Evolutionary conservation across 306 rosid species (phyloP).

Genomic region (Sphenostylis stenocarpa): DNA sequence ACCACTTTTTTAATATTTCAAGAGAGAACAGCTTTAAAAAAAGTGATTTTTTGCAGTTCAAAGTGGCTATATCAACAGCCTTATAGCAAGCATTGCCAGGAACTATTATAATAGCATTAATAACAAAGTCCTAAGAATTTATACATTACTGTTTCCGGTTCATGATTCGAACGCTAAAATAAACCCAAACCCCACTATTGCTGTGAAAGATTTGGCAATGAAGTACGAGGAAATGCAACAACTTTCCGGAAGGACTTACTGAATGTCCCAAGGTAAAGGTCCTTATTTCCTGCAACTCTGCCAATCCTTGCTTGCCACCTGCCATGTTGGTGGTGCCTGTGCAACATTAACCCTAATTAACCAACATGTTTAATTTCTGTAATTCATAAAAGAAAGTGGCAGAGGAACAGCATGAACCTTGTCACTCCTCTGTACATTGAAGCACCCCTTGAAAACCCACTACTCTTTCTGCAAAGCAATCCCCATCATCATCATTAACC

Average conservation of each 20-base stretch:
- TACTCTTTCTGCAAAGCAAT: slow-evolving; percentile 73
- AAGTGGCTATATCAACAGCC: slow-evolving; percentile 43
- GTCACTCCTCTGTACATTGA: slow-evolving; percentile 95
- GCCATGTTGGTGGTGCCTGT: slow-evolving; percentile 94
- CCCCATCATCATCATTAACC: slow-evolving; percentile 2
- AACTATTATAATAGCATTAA: slow-evolving; percentile 19
- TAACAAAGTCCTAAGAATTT: slow-evolving; percentile 7
- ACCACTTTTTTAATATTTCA: not conserved
- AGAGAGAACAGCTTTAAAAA: slow-evolving; percentile 46
- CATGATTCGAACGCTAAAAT: not conserved
- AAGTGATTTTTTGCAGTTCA: slow-evolving; percentile 34
- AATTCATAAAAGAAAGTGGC: not conserved
- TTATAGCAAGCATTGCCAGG: slow-evolving; percentile 37
- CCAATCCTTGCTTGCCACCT: slow-evolving; percentile 99
- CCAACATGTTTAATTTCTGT: not conserved
- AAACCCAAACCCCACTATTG: not conserved
- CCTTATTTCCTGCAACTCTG: slow-evolving; percentile 94
- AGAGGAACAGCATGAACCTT: slow-evolving; percentile 46
- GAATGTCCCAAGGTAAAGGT: slow-evolving; percentile 95
- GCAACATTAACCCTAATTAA: slow-evolving; percentile 15
- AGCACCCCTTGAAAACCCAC: slow-evolving; percentile 98
- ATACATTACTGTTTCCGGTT: not conserved
- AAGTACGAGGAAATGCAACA: slow-evolving; percentile 5
- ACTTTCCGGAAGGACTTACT: slow-evolving; percentile 49
- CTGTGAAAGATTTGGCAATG: not conserved